These are phyloP conservation scores for Syzygium grande DNA, from an alignment of 345 rosid genomes.

Conservation along the genomic window DNA sequence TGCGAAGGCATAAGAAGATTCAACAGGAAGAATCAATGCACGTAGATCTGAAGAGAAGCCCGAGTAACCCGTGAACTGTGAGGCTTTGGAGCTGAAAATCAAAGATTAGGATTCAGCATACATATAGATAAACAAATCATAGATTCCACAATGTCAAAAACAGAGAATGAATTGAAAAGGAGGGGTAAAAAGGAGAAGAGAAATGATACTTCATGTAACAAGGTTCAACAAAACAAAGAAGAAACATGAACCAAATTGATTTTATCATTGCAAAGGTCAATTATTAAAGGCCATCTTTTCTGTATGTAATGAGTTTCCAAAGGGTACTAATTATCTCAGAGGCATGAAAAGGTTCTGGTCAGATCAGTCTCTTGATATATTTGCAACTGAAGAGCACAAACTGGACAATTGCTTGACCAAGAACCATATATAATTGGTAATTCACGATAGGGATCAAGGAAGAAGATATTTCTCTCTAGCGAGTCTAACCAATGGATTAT, in stretches of 20 bases:
- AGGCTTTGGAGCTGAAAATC: too few species aligned
- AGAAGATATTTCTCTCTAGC: neutral
- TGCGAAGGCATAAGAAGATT: too few species aligned
- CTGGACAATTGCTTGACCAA: neutral
- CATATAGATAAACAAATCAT: neutral
- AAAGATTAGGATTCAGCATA: too few species aligned
- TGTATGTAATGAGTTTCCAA: too few species aligned
- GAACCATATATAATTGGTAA: neutral
- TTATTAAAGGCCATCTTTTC: neutral
- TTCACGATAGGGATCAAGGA: neutral
- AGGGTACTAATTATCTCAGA: neutral
- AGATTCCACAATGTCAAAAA: neutral
- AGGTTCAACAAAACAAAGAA: neutral
- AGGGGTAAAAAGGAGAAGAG: neutral
- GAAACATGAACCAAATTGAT: neutral
- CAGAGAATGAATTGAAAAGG: neutral
- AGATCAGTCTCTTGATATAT: neutral
- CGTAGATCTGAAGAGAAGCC: too few species aligned
- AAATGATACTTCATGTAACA: neutral
- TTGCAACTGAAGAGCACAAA: neutral
- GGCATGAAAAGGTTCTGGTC: neutral
- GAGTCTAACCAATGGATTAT: neutral
- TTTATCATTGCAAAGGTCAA: neutral
- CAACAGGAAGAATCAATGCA: too few species aligned
- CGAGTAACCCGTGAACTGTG: too few species aligned